Evolutionary conservation across 164 flowering plant species (phyloP), one percentile per base, ranked within the genome.

Genomic region (Vitis cinerea): DNA sequence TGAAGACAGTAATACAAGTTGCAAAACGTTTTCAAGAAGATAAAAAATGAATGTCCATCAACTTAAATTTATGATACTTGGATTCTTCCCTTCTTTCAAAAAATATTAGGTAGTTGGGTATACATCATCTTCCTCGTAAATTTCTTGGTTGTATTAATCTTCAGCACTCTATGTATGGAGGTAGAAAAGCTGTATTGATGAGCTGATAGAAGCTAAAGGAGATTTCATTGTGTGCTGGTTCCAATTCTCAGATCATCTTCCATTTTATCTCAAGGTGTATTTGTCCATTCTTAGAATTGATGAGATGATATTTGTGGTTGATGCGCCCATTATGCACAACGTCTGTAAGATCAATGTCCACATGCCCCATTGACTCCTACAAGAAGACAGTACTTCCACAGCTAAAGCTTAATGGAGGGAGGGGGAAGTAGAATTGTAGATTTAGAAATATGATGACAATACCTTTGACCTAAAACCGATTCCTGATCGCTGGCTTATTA

Each of bases 251-350:
- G 53, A 77, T 68, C 17, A 70, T 70, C 61, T 75, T 88, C 97
- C 97, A 94, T 50, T 80, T 67, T 31, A 91, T 70, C 71, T 88
- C 92, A 9, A 92, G 80, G 65, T 89, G 95, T 73, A 94, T 75
- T 37, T 77, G 51, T 19, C 98, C 98, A 50, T 90, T 85, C 80
- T 77, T 90, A 1, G 99, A 94, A 70, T 90, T 81, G 51, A 91
- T 90, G 53, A 94, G 77, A 84, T 94, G 89, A 77, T 86, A 92
- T 72, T 90, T 89, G 71, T 87, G 72, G 54, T 92, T 94, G 75
- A 92, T 88, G 16, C 97, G 85, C 9, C 95, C 92, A 50, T 94
- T 92, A 78, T 84, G 77, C 78, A 94, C 90, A 9, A 91, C 94
- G 75, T 94, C 99, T 8, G 19, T 70, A 1, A 92, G 88, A 68